Conservation (phyloP, 192 early-diverging fungal genomes). For the Backusella westeae region DNA sequence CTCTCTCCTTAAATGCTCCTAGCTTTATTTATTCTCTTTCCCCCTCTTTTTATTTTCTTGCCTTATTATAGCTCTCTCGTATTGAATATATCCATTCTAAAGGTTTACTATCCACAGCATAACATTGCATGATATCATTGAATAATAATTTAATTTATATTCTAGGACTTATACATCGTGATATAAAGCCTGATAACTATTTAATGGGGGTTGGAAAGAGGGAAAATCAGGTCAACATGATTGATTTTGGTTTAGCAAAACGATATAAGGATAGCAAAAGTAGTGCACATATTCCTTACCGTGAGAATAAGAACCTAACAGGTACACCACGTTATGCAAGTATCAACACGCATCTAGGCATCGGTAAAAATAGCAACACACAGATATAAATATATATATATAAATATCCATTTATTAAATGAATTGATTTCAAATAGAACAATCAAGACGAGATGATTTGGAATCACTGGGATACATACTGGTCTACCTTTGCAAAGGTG, state of each 20-base stretch:
- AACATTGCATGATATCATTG: not conserved
- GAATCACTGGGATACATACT: conserved; percentile 88
- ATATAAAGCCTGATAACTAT: conserved; percentile 93
- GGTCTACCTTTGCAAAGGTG: conserved; percentile 90
- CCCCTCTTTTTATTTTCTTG: not conserved
- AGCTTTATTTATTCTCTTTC: not conserved
- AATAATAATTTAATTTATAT: not conserved
- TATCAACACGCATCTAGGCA: conserved; percentile 85
- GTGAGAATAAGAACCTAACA: conserved; percentile 91
- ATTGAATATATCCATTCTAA: conserved; percentile 77
- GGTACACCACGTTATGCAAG: conserved; percentile 92
- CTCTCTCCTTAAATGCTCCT: not conserved
- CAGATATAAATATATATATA: too few relatives aligned
- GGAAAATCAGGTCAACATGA: conserved; percentile 81
- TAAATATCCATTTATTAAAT: not conserved
- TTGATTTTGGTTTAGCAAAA: conserved; percentile 92
- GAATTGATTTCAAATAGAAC: conserved; percentile 50
- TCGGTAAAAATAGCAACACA: conserved; percentile 46
- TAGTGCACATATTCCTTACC: conserved; percentile 85
- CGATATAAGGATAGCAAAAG: conserved; percentile 85
- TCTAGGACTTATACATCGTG: conserved; percentile 83
- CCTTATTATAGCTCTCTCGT: conserved; percentile 46
- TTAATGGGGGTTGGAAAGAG: conserved; percentile 85
- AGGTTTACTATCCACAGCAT: not conserved
- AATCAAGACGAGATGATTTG: conserved; percentile 88